Evolutionary conservation across 306 rosid genomes (phyloP), one percentile per base, ranked within the genome.

Genomic region (Alnus rubra): DNA sequence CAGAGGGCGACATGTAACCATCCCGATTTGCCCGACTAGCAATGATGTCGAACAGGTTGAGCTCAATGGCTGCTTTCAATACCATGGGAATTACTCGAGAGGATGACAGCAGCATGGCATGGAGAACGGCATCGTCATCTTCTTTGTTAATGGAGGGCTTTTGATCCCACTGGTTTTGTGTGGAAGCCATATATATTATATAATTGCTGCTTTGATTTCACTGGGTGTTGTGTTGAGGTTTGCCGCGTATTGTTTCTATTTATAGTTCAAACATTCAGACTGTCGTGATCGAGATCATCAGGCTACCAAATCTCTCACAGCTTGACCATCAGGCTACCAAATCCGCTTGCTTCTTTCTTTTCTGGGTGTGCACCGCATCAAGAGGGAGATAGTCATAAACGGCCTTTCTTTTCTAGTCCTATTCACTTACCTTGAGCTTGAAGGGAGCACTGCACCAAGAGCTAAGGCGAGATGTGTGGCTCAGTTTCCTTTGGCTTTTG

Each of bases 41-140:
- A n/a, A 77, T 72, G 48, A 77, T 82, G 33, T 82, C 85, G 74
- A 82, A 82, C 69, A 82, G 53, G 33, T 82, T 82, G 56, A 82
- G 75, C 4, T 82, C 79, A 82, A 82, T 54, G 47, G 85, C 82
- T 5, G 79, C 85, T 4, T 77, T 77, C 1, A 82, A 4, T 0
- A 77, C 82, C 23, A 75, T 52, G 9, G 75, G 53, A 7, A 18
- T 65, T 1, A 82, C 71, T 11, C n/a, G 19, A 30, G 15, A 76
- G 5, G 42, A 18, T 14, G 18, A 7, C 0, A 76, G 74, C 3
- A 51, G 3, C 77, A 71, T 37, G 2, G 85, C 85, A 19, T 73
- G 42, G 52, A 76, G 67, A n/a, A 60, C 62, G 7, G 78, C 81
- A 53, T 2, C 33, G 2, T 81, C 80, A 19, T 81, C 85, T 6